A percentile compares a stretch with the other conserved stretches of the same genome.
phyloP scores from a whole-genome alignment of 2,329 filamentous ascomycete species.

The Pestalotiopsis fici region DNA sequence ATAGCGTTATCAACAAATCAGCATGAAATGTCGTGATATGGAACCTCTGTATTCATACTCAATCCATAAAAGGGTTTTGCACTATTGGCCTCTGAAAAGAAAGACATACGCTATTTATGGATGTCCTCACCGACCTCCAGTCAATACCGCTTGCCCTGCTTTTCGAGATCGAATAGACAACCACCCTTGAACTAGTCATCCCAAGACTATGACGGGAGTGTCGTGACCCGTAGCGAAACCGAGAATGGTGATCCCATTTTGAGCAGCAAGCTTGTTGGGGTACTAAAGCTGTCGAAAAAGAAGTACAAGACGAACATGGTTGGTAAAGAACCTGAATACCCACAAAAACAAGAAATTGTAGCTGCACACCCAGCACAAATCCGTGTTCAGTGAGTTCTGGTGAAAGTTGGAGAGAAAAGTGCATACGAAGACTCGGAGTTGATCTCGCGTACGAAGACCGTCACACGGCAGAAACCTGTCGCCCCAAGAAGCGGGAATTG shows the following conservation, averaged over 20 bases:
- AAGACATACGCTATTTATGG: not conserved
- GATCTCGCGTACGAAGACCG: not conserved
- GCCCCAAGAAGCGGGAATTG: too few species aligned
- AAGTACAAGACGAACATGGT: not conserved
- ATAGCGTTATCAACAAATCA: not conserved
- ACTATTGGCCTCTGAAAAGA: not conserved
- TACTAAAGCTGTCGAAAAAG: not conserved
- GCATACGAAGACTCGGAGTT: not conserved
- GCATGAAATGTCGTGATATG: not conserved
- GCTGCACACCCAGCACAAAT: not conserved
- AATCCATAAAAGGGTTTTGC: not conserved
- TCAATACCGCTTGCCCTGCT: not conserved
- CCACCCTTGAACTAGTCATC: not conserved
- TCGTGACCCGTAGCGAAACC: not conserved
- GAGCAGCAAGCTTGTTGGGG: not conserved
- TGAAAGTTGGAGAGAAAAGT: not conserved
- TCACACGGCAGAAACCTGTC: too few species aligned
- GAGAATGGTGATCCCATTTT: not conserved
- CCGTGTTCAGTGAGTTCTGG: not conserved
- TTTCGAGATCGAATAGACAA: not conserved
- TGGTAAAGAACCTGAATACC: not conserved
- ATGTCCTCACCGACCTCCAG: conserved; percentile 10
- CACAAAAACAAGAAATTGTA: not conserved
- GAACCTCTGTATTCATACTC: conserved; percentile 5
- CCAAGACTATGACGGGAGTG: not conserved